Percentiles rank a stretch among this genome's conserved stretches.
Conservation (phyloP, 176 grass and related monocot species). For the Dactylis glomerata region DNA sequence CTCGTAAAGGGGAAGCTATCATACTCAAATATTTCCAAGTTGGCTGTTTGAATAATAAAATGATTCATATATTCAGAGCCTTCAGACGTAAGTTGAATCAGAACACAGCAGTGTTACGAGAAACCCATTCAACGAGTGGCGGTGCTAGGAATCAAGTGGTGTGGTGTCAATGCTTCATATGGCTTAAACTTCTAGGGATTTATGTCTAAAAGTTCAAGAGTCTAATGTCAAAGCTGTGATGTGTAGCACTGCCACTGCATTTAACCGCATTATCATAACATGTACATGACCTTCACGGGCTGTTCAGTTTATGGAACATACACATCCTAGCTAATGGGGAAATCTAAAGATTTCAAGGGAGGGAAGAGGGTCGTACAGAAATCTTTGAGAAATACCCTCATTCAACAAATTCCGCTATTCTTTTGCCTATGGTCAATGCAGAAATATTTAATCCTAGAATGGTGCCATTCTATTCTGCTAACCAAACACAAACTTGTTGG, state of each 20-base stretch:
- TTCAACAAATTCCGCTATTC: neutral
- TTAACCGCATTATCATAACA: neutral
- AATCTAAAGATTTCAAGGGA: neutral
- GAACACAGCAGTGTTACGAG: neutral
- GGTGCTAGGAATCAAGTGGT: neutral
- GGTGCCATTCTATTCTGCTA: neutral
- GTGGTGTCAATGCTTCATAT: neutral
- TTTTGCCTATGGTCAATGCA: neutral
- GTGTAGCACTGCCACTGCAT: neutral
- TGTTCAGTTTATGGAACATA: neutral
- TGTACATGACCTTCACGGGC: neutral
- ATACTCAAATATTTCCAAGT: conserved; percentile 3
- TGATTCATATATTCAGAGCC: neutral
- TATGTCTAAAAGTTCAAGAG: neutral
- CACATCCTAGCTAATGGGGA: neutral
- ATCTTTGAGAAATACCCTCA: neutral
- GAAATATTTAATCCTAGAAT: neutral
- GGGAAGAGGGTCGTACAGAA: neutral
- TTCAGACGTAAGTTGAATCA: neutral
- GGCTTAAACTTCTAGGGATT: neutral
- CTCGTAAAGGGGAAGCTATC: neutral
- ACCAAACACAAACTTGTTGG: neutral
- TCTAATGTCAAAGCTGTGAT: neutral
- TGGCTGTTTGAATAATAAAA: neutral
- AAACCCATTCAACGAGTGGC: neutral